Conservation (phyloP, 352 stramenopile genomes). For the Phytophthora citricola region DNA sequence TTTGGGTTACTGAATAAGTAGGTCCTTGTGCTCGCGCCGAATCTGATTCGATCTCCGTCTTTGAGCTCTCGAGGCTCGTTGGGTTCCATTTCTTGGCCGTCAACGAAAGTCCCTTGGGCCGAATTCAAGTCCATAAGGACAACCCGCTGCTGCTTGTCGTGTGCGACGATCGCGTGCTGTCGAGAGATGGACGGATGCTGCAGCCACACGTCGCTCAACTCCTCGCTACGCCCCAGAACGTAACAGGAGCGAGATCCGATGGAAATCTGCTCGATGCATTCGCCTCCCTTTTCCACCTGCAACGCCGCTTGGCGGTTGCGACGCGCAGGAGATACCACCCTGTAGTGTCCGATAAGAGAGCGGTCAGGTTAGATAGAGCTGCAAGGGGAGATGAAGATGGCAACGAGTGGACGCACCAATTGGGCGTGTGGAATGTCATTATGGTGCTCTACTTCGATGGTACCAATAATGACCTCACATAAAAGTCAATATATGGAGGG, state of each 20-base stretch:
- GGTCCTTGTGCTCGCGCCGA: conserved; percentile 67
- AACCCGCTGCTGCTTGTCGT: conserved; percentile 62
- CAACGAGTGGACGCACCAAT: conserved; percentile 28
- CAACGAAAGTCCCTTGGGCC: conserved; percentile 87
- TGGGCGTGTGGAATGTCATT: conserved; percentile 27
- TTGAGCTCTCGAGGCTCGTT: conserved; percentile 52
- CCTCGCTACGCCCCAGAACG: conserved; percentile 80
- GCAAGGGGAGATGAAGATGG: neutral
- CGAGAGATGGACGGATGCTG: conserved; percentile 85
- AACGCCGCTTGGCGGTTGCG: conserved; percentile 56
- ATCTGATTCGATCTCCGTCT: conserved; percentile 57
- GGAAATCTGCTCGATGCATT: conserved; percentile 47
- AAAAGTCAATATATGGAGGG: neutral
- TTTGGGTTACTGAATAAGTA: conserved; percentile 58
- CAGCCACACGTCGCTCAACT: conserved; percentile 76
- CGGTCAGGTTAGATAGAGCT: neutral
- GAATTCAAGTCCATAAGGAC: conserved; percentile 80
- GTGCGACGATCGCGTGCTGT: conserved; percentile 78
- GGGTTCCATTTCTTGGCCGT: conserved; percentile 64
- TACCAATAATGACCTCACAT: neutral
- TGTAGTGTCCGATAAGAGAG: conserved; percentile 22
- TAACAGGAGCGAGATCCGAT: conserved; percentile 65
- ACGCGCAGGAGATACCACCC: conserved; percentile 54
- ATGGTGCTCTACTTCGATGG: neutral
- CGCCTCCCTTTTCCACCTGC: conserved; percentile 60